phyloP scores from a whole-genome alignment of 2,329 filamentous ascomycete genomes.

The Penicillium capsulatum region DNA sequence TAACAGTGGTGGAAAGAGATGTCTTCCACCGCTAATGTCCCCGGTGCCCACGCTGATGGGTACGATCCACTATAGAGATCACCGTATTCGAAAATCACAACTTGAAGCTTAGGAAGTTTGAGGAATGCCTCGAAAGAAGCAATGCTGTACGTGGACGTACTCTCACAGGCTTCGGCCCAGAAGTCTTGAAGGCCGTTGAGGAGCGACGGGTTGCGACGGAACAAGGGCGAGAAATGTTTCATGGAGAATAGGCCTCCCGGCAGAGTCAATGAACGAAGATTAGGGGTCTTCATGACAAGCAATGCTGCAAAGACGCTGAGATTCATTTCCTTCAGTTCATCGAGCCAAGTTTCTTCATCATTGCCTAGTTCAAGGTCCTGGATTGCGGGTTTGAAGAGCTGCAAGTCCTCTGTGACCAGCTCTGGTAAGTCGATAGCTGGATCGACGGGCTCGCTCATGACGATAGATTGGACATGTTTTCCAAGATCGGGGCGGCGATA shows the following conservation, averaged over 20 bases:
- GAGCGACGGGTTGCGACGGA: conserved; percentile 10
- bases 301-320: conserved; percentile 15
- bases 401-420: too few relatives aligned
- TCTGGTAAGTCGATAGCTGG: too few relatives aligned
- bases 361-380: conserved; percentile 9
- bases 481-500: conserved; percentile 18
- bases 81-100: conserved; percentile 11
- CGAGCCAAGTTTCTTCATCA: conserved; percentile 17
- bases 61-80: conserved; percentile 9
- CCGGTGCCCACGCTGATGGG: conserved; percentile 6
- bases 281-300: conserved; percentile 18
- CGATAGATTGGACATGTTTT: conserved; percentile 12
- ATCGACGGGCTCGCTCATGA: neutral
- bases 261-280: conserved; percentile 15
- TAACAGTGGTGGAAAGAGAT: conserved; percentile 3
- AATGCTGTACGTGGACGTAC: conserved; percentile 9
- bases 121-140: conserved; percentile 11
- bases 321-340: conserved; percentile 6
- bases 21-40: neutral
- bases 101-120: conserved; percentile 6
- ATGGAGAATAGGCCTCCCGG: conserved; percentile 8
- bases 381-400: conserved; percentile 9
- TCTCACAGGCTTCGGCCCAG: conserved; percentile 4
- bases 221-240: conserved; percentile 8
- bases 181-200: conserved; percentile 15